These are phyloP conservation scores for Ogataea henricii DNA, from an alignment of 805 yeast genomes.

Conservation along the genomic window DNA sequence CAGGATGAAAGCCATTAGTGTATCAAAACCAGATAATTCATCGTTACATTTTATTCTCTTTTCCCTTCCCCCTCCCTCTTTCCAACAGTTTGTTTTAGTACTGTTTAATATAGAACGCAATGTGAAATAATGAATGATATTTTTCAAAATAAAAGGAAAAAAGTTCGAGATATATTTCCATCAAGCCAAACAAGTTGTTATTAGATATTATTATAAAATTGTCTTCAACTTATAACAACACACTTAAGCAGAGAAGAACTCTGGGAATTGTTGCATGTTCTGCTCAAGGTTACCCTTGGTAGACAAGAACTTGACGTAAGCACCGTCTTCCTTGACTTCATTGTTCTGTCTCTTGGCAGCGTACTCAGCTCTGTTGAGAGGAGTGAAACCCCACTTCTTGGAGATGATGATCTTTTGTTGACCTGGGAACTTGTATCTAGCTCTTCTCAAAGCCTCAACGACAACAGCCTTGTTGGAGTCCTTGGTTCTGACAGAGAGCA, in stretches of 20 bases:
- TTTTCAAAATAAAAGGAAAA: too few relatives aligned
- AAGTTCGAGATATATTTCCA: neutral
- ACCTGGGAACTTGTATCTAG: conserved; percentile 99
- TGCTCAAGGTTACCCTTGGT: conserved; percentile 93
- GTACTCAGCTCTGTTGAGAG: conserved; percentile 97
- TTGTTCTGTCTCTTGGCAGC: conserved; percentile 91
- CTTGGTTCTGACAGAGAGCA: conserved; percentile 97
- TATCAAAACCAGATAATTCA: neutral
- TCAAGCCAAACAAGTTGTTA: conserved; percentile 6
- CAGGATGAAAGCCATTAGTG: conserved; percentile 7
- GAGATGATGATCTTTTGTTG: conserved; percentile 99
- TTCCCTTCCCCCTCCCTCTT: neutral
- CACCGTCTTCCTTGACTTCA: conserved; percentile 99
- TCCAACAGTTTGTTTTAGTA: conserved; percentile 2
- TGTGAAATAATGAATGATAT: too few relatives aligned
- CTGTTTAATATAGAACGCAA: conserved; percentile 9
- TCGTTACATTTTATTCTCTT: neutral
- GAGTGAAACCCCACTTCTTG: conserved; percentile 99
- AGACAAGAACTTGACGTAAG: conserved; percentile 97
- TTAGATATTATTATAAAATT: conserved; percentile 4
- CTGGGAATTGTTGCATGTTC: conserved; percentile 94
- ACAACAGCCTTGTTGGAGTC: conserved; percentile 97
- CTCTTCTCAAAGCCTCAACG: conserved; percentile 99
- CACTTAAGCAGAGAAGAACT: conserved; percentile 55
- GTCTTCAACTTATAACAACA: conserved; percentile 8